phyloP scores from a whole-genome alignment of 495 filamentous ascomycete genomes.

The Sordaria brevicollis region DNA sequence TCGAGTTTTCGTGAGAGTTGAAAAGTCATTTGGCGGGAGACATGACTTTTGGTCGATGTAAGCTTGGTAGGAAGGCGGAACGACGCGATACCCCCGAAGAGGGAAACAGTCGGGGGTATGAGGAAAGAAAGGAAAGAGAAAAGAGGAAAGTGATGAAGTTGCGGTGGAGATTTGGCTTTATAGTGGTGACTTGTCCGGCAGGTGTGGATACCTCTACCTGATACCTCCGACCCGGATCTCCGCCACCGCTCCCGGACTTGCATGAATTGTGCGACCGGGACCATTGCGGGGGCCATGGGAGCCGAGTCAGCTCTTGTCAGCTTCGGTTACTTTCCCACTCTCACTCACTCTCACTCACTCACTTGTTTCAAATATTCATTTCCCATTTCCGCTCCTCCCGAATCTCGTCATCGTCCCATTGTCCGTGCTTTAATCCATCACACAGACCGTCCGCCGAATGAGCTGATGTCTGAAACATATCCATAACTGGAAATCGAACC shows the following conservation, averaged over 20 bases:
- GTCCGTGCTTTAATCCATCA: neutral
- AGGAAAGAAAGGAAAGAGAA: neutral
- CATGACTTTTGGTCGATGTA: neutral
- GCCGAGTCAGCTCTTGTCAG: neutral
- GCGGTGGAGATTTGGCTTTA: neutral
- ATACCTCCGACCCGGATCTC: neutral
- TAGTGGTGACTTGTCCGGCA: neutral
- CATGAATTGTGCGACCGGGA: neutral
- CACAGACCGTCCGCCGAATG: neutral
- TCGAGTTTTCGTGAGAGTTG: neutral
- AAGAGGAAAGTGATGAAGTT: neutral
- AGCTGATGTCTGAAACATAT: neutral
- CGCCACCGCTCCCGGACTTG: neutral
- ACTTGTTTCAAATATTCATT: neutral
- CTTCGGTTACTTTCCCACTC: neutral
- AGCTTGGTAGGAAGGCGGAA: neutral
- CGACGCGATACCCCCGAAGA: neutral
- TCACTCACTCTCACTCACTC: neutral
- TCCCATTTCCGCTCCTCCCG: neutral
- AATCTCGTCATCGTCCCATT: neutral
- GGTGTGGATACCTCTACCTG: neutral
- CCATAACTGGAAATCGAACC: neutral
- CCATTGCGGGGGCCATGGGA: no score
- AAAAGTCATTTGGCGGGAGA: neutral
- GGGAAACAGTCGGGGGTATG: neutral